Evolutionary conservation across 352 stramenopile species (phyloP).

Genomic region (Elongisporangium prolatum): DNA sequence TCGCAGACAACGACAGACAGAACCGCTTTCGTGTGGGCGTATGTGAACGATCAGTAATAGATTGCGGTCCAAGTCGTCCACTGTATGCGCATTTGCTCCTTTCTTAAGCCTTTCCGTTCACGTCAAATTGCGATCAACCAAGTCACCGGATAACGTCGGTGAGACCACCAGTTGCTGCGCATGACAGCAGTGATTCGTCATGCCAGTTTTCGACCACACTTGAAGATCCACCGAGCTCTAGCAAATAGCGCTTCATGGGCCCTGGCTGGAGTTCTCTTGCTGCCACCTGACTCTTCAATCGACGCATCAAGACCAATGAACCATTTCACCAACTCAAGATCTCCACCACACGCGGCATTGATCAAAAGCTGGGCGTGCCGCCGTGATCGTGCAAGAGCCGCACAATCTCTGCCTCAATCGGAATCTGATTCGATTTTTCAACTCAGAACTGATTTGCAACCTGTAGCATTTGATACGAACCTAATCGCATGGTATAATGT

Average conservation of each 20-base stretch:
- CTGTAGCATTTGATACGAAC: not conserved
- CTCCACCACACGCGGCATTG: not conserved
- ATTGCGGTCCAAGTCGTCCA: not conserved
- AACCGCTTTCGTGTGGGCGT: too few relatives aligned
- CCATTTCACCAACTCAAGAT: not conserved
- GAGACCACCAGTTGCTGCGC: not conserved
- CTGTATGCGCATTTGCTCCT: not conserved
- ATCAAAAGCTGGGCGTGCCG: too few relatives aligned
- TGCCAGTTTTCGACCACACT: not conserved
- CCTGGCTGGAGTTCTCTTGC: not conserved
- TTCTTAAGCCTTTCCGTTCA: not conserved
- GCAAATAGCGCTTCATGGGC: not conserved
- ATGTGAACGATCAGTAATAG: too few relatives aligned
- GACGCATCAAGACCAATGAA: not conserved
- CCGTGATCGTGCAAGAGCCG: not conserved
- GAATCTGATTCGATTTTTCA: too few relatives aligned
- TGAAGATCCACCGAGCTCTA: not conserved
- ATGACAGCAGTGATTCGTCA: not conserved
- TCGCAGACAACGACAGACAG: too few relatives aligned
- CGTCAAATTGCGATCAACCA: not conserved
- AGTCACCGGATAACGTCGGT: not conserved
- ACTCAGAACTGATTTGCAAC: not conserved
- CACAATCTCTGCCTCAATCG: not conserved
- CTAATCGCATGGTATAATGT: not conserved
- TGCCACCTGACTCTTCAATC: not conserved